These are phyloP conservation scores for Isatis tinctoria DNA, from an alignment of 345 rosid species.

Conservation along the genomic window DNA sequence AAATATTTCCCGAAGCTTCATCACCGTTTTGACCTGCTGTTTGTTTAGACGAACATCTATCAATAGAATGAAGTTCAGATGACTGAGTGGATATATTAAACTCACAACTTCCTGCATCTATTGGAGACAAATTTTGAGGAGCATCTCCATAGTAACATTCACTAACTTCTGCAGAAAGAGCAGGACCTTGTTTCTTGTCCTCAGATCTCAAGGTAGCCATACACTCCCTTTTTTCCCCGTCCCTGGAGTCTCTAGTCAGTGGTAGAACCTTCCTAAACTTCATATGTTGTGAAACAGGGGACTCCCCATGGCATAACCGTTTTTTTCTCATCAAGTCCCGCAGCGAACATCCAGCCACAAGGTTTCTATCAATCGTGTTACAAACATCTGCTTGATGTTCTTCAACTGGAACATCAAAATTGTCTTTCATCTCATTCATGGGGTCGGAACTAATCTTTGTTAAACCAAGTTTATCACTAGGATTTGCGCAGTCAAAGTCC, in stretches of 20 bases:
- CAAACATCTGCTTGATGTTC: slow-evolving; percentile 29
- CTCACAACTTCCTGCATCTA: slow-evolving; percentile 19
- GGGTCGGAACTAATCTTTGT: slow-evolving; percentile 26
- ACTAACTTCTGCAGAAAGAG: slow-evolving; percentile 24
- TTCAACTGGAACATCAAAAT: slow-evolving; percentile 26
- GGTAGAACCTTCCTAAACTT: slow-evolving; percentile 33
- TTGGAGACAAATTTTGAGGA: slow-evolving; percentile 21
- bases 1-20: slow-evolving; percentile 21
- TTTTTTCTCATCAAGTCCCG: slow-evolving; percentile 91
- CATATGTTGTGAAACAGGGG: slow-evolving; percentile 36
- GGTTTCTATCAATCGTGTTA: slow-evolving; percentile 29
- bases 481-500: slow-evolving; percentile 28
- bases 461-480: slow-evolving; percentile 31
- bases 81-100: slow-evolving; percentile 27
- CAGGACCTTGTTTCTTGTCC: slow-evolving; percentile 38
- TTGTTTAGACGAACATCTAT: slow-evolving; percentile 24
- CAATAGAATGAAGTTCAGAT: slow-evolving; percentile 19
- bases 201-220: slow-evolving; percentile 4
- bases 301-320: slow-evolving; percentile 44
- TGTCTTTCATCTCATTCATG: slow-evolving; percentile 32
- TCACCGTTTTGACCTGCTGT: slow-evolving; percentile 25
- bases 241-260: slow-evolving; percentile 23
- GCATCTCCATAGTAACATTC: slow-evolving; percentile 30
- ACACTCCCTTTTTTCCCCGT: slow-evolving; percentile 4
- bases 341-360: slow-evolving; percentile 50